Percentiles rank a stretch among this genome's conserved stretches.
Evolutionary conservation across 345 rosid species (phyloP).

Genomic region (Microthlaspi erraticum): DNA sequence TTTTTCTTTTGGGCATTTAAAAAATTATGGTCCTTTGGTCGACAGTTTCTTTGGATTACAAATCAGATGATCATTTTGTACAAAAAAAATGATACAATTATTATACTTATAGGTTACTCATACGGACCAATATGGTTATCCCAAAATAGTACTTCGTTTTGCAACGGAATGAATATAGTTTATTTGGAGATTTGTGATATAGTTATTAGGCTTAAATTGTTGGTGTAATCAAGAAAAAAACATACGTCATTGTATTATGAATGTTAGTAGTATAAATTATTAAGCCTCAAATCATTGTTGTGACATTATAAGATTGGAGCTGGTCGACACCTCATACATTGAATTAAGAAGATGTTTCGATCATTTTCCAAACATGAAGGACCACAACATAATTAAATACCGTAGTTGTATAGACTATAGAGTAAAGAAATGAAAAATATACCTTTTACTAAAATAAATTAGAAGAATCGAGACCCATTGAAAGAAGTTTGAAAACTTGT

Average conservation of each 20-base stretch:
- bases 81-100: no score
- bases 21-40: neutral
- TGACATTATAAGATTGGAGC: slow-evolving; percentile 12
- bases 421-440: neutral
- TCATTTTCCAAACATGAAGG: slow-evolving; percentile 21
- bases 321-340: slow-evolving; percentile 29
- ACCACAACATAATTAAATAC: slow-evolving; percentile 24
- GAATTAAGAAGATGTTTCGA: neutral
- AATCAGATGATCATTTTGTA: neutral
- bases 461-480: slow-evolving; percentile 1
- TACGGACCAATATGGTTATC: no score
- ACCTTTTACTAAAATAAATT: neutral
- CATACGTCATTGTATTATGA: neutral
- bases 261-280: neutral
- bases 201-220: neutral
- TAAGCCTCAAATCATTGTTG: slow-evolving; percentile 24
- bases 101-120: no score
- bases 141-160: no score
- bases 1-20: neutral
- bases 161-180: neutral
- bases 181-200: neutral
- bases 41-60: neutral
- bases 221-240: neutral
- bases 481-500: slow-evolving; percentile 17
- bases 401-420: slow-evolving; percentile 4